Percentiles rank a stretch among this genome's conserved stretches.
Evolutionary conservation across 2,329 filamentous ascomycete species (phyloP).

Genomic region (Tolypocladium guangdongense): DNA sequence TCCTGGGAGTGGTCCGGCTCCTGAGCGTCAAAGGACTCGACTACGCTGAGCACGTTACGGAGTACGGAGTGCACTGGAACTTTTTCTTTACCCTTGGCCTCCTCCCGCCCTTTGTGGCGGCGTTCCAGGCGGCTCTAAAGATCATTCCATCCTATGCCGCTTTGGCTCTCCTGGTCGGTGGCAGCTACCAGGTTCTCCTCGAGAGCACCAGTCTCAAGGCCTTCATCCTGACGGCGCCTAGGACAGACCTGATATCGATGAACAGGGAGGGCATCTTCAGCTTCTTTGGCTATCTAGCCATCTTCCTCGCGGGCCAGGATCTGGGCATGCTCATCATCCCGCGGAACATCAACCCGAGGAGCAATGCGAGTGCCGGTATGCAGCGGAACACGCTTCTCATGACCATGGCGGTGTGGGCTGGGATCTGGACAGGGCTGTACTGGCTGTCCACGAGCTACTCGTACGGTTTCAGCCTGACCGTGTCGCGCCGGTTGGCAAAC

Average conservation of each 20-base stretch:
- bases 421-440: constrained; percentile 62
- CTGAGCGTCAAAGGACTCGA: constrained; percentile 88
- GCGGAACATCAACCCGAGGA: constrained; percentile 33
- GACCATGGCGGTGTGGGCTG: constrained; percentile 53
- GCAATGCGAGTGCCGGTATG: constrained; percentile 27
- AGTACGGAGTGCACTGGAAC: constrained; percentile 99
- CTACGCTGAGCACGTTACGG: constrained; percentile 93
- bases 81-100: constrained; percentile 96
- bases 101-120: constrained; percentile 76
- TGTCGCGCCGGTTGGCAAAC: constrained; percentile 86
- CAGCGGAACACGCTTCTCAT: constrained; percentile 49
- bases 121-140: constrained; percentile 63
- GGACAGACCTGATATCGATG: constrained; percentile 69
- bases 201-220: constrained; percentile 69
- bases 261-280: constrained; percentile 96
- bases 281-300: constrained; percentile 85
- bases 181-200: constrained; percentile 63
- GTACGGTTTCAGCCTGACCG: constrained; percentile 61
- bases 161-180: constrained; percentile 58
- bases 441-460: constrained; percentile 54
- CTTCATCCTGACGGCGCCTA: constrained; percentile 73
- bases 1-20: constrained; percentile 70
- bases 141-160: constrained; percentile 67
- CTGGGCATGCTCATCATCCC: constrained; percentile 73
- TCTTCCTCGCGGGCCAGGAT: constrained; percentile 84